These are phyloP conservation scores for Boletus coccyginus DNA, from an alignment of 768 basidiomycete species.

Conservation along the genomic window DNA sequence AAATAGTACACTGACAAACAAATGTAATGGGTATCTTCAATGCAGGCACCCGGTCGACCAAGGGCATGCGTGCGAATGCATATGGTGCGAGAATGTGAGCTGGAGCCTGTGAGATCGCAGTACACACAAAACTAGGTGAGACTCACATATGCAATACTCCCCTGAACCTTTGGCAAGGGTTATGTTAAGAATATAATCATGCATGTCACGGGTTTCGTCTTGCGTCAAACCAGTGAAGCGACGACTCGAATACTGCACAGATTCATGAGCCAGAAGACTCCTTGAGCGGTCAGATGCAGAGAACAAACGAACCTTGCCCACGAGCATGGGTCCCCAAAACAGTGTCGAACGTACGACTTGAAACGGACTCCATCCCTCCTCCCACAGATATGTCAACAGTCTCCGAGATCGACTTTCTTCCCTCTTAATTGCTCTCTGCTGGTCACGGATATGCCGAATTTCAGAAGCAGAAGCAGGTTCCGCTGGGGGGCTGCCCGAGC, in stretches of 20 bases:
- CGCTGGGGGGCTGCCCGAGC: constrained; percentile 26
- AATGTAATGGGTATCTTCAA: constrained; percentile 90
- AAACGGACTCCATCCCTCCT: constrained; percentile 92
- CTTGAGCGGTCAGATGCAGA: not conserved
- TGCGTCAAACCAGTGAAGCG: constrained; percentile 76
- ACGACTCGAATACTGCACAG: constrained; percentile 67
- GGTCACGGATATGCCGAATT: constrained; percentile 49
- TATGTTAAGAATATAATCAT: constrained; percentile 91
- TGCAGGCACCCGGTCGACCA: constrained; percentile 75
- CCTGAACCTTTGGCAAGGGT: constrained; percentile 89
- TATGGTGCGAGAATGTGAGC: constrained; percentile 91
- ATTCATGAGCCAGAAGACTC: not conserved
- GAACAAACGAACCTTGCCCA: constrained; percentile 61
- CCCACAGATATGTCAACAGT: constrained; percentile 79
- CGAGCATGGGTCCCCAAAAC: constrained; percentile 88
- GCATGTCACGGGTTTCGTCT: constrained; percentile 84
- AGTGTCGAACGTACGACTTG: constrained; percentile 75
- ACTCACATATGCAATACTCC: constrained; percentile 86
- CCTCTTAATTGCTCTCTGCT: constrained; percentile 52
- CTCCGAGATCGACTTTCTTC: constrained; percentile 51
- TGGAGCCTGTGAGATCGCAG: constrained; percentile 23
- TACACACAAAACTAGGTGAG: not conserved
- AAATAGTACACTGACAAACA: constrained; percentile 58
- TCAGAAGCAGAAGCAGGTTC: constrained; percentile 47
- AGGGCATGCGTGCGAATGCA: constrained; percentile 80